Percentiles rank a stretch among this genome's conserved stretches.
Conservation (phyloP, 768 basidiomycete genomes). For the Boletellus ananas region DNA sequence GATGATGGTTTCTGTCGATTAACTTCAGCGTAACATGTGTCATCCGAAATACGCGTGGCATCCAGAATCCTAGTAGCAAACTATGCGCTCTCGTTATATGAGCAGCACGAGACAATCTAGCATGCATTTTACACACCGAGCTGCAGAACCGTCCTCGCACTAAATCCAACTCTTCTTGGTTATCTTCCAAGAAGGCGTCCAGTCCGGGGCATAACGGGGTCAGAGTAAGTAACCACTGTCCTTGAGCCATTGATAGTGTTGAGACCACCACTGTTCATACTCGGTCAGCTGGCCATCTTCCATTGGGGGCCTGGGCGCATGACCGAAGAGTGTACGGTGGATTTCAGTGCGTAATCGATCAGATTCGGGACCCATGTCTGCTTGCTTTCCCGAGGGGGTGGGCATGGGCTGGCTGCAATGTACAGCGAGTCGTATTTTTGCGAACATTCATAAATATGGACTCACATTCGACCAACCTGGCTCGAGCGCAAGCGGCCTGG, state of each 20-base stretch:
- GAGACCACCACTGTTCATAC: slow-evolving; percentile 11
- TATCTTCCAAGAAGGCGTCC: slow-evolving; percentile 20
- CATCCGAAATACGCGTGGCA: slow-evolving; percentile 27
- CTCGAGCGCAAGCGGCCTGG: no score
- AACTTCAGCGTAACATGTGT: slow-evolving; percentile 31
- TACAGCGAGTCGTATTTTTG: no score
- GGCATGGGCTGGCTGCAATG: no score
- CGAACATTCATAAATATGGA: no score
- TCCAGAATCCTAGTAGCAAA: slow-evolving; percentile 22
- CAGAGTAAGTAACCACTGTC: slow-evolving; percentile 16
- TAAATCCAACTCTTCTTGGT: background rate
- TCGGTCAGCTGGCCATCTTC: slow-evolving; percentile 2
- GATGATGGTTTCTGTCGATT: slow-evolving; percentile 9
- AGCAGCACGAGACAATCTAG: background rate
- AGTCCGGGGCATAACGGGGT: slow-evolving; percentile 18
- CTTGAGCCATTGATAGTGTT: slow-evolving; percentile 13
- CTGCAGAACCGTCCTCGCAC: slow-evolving; percentile 3
- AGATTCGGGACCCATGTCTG: no score
- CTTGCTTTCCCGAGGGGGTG: no score
- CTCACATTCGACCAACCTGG: no score
- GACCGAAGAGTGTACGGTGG: no score
- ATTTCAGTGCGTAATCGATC: no score
- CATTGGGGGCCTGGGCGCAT: no score
- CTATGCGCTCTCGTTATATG: slow-evolving; percentile 2
- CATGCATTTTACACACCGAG: slow-evolving; percentile 1